A percentile compares a stretch with the other conserved stretches of the same genome.
These are phyloP conservation scores for Brassica hybrid DNA, from an alignment of 441 rosid species.

Conservation along the genomic window DNA sequence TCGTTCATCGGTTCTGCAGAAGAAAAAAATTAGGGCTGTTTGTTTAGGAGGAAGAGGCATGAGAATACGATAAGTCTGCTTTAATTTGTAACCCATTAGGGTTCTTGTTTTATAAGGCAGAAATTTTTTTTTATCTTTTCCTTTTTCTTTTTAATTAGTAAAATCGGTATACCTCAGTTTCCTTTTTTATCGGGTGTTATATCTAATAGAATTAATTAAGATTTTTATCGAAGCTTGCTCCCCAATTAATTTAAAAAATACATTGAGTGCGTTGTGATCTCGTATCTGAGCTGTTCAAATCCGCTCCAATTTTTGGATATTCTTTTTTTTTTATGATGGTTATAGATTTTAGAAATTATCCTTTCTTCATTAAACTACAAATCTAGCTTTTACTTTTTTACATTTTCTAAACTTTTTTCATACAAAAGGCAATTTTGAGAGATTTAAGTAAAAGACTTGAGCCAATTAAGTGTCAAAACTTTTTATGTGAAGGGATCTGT, in stretches of 20 bases:
- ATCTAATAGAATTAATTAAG: background rate
- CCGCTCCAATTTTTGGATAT: background rate
- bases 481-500: background rate
- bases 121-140: background rate
- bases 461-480: background rate
- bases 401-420: background rate
- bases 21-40: constrained; percentile 11
- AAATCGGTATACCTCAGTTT: constrained; percentile 13
- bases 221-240: constrained; percentile 20
- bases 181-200: constrained; percentile 24
- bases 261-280: background rate
- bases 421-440: background rate
- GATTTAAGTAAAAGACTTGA: background rate
- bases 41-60: constrained; percentile 28
- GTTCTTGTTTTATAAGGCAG: constrained; percentile 15
- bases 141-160: background rate
- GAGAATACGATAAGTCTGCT: constrained; percentile 27
- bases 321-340: background rate
- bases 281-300: constrained; percentile 30
- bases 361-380: background rate
- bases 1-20: constrained; percentile 15
- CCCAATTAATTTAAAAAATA: constrained; percentile 27
- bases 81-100: constrained; percentile 24
- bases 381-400: background rate
- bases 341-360: background rate